These are phyloP conservation scores for Theileria parva DNA, from an alignment of 169 alveolate species.

Conservation along the genomic window DNA sequence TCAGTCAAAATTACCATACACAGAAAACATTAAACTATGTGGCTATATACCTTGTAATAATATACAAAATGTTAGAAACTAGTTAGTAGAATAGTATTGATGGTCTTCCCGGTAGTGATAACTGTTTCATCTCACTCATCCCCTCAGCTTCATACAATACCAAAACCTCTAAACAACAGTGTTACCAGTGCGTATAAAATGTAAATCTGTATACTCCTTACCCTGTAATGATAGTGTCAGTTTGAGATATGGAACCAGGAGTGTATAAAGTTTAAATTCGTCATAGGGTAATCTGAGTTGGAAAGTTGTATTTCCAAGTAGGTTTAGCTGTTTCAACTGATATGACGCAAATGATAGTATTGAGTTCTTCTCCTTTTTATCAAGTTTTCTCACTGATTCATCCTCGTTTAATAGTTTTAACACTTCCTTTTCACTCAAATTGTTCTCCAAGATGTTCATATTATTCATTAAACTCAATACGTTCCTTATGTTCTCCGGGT, in stretches of 20 bases:
- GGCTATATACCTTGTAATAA: too few relatives aligned
- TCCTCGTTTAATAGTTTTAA: constrained; percentile 61
- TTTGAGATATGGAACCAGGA: constrained; percentile 50
- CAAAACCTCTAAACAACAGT: constrained; percentile 52
- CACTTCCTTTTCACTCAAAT: constrained; percentile 44
- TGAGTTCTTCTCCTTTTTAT: constrained; percentile 74
- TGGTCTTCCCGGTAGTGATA: constrained; percentile 76
- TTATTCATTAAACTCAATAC: constrained; percentile 29
- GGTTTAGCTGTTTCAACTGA: constrained; percentile 75
- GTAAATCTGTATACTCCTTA: constrained; percentile 23
- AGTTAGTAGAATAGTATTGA: constrained; percentile 62
- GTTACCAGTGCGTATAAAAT: not conserved
- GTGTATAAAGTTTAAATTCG: constrained; percentile 66
- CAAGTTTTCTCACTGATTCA: constrained; percentile 59
- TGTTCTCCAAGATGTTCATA: constrained; percentile 21
- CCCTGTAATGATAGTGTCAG: constrained; percentile 60
- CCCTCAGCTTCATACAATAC: constrained; percentile 64
- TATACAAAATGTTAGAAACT: too few relatives aligned
- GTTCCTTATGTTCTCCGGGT: constrained; percentile 40
- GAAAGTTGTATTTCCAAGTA: constrained; percentile 40
- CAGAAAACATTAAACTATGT: too few relatives aligned
- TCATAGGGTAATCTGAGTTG: constrained; percentile 52
- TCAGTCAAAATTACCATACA: too few relatives aligned
- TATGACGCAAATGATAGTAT: constrained; percentile 86
- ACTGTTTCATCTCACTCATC: constrained; percentile 58